Base-by-base conservation (phyloP, 805 yeast genomes). In the Candida namnaoensis region DNA sequence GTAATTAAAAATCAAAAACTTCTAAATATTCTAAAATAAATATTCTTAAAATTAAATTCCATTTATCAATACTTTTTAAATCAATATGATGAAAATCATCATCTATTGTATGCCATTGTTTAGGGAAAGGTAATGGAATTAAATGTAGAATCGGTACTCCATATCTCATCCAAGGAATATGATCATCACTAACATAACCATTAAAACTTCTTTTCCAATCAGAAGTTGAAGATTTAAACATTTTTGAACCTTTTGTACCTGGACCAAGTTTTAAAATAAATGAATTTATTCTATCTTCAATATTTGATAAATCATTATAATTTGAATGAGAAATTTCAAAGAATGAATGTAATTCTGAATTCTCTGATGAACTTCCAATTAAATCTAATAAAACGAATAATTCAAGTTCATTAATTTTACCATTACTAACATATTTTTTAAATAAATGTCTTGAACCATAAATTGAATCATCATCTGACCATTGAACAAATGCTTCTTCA, bases 381-480 rank as follows among this genome's bases (percentile, higher is more conserved):
- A 78, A 57, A 46, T 78, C 82, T 24, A 77, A 53, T 25, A 77
- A 58, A 2, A 77, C 69, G 32, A 77, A 57, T 5, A 68, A 49
- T 3, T 68, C 72, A n/a, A 77, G 68, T 8, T 60, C 46, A 3
- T 53, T 46, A 9, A 70, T 43, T 9, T 46, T 25, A 1, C 48
- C 56, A 3, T 52, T 47, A 7, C 43, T 35, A 7, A 50, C 48
- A 72, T 73, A 69, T 28, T 48, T 41, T 1, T 51, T 47, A 7
- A 78, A 79, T 28, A 76, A 52, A 43, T 72, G 72, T 14, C 69
- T 64, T 0, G 82, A 69, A 0, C 83, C 83, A 49, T 78, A 77
- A 1, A 76, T 59, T 1, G 81, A 76, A 45, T 77, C 83, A 0
- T 58, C 51, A 7, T 58, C 63, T 2, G 69, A 51, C 83, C 83